Base-by-base conservation (phyloP, 1,284 basidiomycete species). In the Cryptococcus sp. region DNA sequence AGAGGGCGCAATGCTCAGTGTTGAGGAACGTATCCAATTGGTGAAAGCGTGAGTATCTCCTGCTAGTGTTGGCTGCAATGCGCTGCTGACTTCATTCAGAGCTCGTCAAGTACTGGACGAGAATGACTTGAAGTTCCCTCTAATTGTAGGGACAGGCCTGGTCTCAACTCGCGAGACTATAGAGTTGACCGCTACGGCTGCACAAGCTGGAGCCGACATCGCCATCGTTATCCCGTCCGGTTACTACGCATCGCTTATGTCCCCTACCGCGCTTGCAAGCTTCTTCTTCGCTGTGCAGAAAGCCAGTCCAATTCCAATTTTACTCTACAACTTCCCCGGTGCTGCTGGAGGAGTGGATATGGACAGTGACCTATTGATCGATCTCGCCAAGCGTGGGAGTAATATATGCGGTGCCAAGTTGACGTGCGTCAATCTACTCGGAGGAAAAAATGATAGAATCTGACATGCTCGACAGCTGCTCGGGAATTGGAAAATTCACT, bases 181-280 rank as follows among this genome's bases (percentile, higher is more conserved):
- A 46, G 45, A 53, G 13, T 26, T 58, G 19, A 48, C 45, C 26
- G 41, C n/a, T 13, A 47, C 48, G 29, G 45, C 44, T 19, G 52
- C 56, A 16, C 46, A 15, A 17, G 56, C 45, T 8, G 56, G 56
- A 17, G 56, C 56, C 6, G 56, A 58, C 38, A 17, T 17, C 25
- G 56, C 41, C 17, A 22, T 58, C 4, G 56, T 58, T 25, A 58
- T 54, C 29, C 51, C 56, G 13, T 58, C 56, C 3, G 56, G 56
- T 7, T 58, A 58, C 56, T 58, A 54, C 38, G 56, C 56, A 7
- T 54, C 56, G 8, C 51, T 58, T 17, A 58, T 58, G 56, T 26
- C 50, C 22, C 49, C 15, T n/a, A 22, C 39, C 20, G 55, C 55
- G 5, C 41, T 57, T 25, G 52, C 52, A 37, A 17, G 19, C 15